Percentiles rank a stretch among this genome's conserved stretches.
Evolutionary conservation across 352 stramenopile genomes (phyloP).

Genomic region (Phytophthora chlamydospora): DNA sequence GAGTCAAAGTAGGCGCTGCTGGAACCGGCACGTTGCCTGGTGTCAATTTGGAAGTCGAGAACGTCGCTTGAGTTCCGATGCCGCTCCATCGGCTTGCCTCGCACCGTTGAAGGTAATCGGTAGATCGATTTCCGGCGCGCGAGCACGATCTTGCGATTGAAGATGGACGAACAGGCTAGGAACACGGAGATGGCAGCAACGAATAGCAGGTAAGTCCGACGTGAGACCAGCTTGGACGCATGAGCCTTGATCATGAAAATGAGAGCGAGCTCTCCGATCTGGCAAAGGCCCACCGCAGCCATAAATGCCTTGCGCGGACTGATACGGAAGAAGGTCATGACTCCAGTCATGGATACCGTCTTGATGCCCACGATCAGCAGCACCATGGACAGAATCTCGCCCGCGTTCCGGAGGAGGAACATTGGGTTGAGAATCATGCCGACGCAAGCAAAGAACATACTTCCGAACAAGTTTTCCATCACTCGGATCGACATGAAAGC

Average conservation of each 20-base stretch:
- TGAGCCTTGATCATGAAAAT: constrained; percentile 93
- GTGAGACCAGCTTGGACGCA: constrained; percentile 80
- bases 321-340: constrained; percentile 86
- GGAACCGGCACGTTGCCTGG: constrained; percentile 27
- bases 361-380: constrained; percentile 82
- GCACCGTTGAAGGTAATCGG: constrained; percentile 50
- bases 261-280: constrained; percentile 85
- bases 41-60: constrained; percentile 14
- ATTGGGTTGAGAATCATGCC: constrained; percentile 89
- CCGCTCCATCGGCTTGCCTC: constrained; percentile 21
- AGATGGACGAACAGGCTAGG: constrained; percentile 79
- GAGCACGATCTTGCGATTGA: constrained; percentile 76
- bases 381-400: constrained; percentile 85
- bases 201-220: constrained; percentile 83
- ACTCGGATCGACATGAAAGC: constrained; percentile 87
- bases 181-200: constrained; percentile 84
- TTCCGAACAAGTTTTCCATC: constrained; percentile 89
- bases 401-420: constrained; percentile 78
- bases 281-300: constrained; percentile 75
- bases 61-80: constrained; percentile 24
- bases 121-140: constrained; percentile 67
- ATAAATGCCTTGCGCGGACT: constrained; percentile 77
- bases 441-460: constrained; percentile 90
- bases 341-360: constrained; percentile 67
- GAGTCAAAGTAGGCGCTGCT: constrained; percentile 38